phyloP scores from a whole-genome alignment of 2,329 filamentous ascomycete genomes.

The Botryotinia globosa region DNA sequence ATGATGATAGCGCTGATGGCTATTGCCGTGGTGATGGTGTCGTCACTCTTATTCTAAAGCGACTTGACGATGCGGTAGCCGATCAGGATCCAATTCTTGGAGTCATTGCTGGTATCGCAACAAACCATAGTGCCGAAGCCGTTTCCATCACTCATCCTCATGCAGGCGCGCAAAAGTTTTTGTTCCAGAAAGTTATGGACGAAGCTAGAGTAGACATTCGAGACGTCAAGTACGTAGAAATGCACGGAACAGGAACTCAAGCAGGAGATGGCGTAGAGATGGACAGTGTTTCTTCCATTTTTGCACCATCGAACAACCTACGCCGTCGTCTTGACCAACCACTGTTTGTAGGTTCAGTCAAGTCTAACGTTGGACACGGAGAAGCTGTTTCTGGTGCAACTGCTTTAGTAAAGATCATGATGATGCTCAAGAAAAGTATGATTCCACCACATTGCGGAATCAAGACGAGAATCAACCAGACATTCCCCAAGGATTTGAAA shows the following conservation, averaged over 20 bases:
- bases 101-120: slow-evolving; percentile 45
- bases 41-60: slow-evolving; percentile 56
- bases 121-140: slow-evolving; percentile 44
- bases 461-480: slow-evolving; percentile 37
- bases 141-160: slow-evolving; percentile 16
- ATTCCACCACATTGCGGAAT: slow-evolving; percentile 34
- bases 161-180: slow-evolving; percentile 19
- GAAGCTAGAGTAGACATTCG: slow-evolving; percentile 19
- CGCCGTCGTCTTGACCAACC: slow-evolving; percentile 23
- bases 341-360: slow-evolving; percentile 20
- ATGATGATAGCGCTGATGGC: slow-evolving; percentile 24
- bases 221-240: slow-evolving; percentile 24
- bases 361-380: slow-evolving; percentile 21
- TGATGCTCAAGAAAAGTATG: slow-evolving; percentile 32
- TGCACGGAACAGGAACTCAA: slow-evolving; percentile 24
- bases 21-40: slow-evolving; percentile 40
- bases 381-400: slow-evolving; percentile 29
- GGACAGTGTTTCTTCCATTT: slow-evolving; percentile 19
- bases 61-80: slow-evolving; percentile 39
- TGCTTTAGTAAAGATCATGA: slow-evolving; percentile 35
- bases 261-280: slow-evolving; percentile 23
- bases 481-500: slow-evolving; percentile 38
- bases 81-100: slow-evolving; percentile 57
- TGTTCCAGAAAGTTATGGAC: slow-evolving; percentile 22
- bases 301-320: slow-evolving; percentile 30